These are phyloP conservation scores for Kuraishia ogatae DNA, from an alignment of 805 yeast species.

Conservation along the genomic window DNA sequence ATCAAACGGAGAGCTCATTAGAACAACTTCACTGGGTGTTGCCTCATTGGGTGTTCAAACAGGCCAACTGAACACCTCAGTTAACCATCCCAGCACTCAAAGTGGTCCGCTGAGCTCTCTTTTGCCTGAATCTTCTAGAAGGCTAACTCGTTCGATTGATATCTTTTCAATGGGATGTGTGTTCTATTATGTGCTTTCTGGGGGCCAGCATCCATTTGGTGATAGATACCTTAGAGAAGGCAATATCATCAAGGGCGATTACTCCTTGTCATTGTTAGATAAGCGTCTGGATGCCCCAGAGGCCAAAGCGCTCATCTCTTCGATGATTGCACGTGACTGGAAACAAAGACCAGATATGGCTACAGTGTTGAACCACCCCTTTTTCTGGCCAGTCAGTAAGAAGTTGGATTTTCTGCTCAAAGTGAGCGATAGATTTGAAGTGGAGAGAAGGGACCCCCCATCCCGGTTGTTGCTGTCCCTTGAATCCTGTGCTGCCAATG, in stretches of 20 bases:
- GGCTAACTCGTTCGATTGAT: conserved; percentile 85
- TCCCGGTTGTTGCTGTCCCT: conserved; percentile 45
- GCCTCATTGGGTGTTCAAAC: background rate
- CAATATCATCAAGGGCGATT: conserved; percentile 67
- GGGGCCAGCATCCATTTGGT: conserved; percentile 94
- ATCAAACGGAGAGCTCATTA: background rate
- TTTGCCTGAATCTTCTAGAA: conserved; percentile 34
- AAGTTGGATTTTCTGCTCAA: conserved; percentile 78
- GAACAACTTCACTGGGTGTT: background rate
- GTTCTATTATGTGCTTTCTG: conserved; percentile 74
- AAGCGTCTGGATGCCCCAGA: conserved; percentile 42
- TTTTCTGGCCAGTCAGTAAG: conserved; percentile 71
- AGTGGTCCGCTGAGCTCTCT: conserved; percentile 7
- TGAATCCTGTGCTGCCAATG: conserved; percentile 40
- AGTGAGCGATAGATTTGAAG: conserved; percentile 86
- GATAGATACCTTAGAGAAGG: conserved; percentile 81
- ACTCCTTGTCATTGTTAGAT: conserved; percentile 38
- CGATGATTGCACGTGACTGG: conserved; percentile 70
- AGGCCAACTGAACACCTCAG: background rate
- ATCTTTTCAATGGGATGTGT: conserved; percentile 94
- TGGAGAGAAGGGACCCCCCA: conserved; percentile 76
- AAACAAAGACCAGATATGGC: conserved; percentile 60
- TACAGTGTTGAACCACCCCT: conserved; percentile 71
- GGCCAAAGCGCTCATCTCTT: conserved; percentile 60
- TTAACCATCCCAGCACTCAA: background rate